These are phyloP conservation scores for Rhododendron molle DNA, from an alignment of 148 eudicot genomes.

Conservation along the genomic window DNA sequence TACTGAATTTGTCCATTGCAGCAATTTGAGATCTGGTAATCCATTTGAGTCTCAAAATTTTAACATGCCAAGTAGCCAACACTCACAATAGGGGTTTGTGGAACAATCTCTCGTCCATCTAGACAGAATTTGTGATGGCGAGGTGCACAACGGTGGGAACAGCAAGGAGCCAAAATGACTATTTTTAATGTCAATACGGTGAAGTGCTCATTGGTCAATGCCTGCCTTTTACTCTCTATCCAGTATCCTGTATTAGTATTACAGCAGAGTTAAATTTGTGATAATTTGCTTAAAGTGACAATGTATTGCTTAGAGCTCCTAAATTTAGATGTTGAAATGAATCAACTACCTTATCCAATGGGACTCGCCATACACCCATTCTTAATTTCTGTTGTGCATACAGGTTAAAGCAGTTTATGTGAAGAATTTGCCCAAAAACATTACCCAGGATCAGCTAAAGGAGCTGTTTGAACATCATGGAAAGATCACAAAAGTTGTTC, in stretches of 20 bases:
- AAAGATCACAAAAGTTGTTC: conserved; percentile 67
- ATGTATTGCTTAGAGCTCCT: not conserved
- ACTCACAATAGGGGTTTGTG: not conserved
- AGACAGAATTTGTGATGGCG: not conserved
- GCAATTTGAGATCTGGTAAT: not conserved
- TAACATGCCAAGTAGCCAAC: not conserved
- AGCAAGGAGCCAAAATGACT: not conserved
- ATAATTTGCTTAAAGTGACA: not conserved
- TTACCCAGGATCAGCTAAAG: conserved; percentile 65
- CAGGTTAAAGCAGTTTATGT: conserved; percentile 95
- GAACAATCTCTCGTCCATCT: not conserved
- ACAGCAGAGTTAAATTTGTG: not conserved
- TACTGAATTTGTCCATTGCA: not conserved
- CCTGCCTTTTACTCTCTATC: not conserved
- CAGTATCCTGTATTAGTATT: not conserved
- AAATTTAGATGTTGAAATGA: not conserved
- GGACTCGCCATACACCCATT: not conserved
- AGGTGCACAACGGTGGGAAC: not conserved
- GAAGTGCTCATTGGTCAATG: not conserved
- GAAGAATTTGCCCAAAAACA: conserved; percentile 77
- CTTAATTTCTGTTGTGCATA: conserved; percentile 6
- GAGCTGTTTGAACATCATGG: conserved; percentile 82
- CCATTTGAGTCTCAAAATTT: not conserved
- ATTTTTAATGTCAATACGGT: not conserved
- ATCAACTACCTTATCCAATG: not conserved